Conservation (phyloP, 106 monocot genomes). For the Hemerocallis citrina region DNA sequence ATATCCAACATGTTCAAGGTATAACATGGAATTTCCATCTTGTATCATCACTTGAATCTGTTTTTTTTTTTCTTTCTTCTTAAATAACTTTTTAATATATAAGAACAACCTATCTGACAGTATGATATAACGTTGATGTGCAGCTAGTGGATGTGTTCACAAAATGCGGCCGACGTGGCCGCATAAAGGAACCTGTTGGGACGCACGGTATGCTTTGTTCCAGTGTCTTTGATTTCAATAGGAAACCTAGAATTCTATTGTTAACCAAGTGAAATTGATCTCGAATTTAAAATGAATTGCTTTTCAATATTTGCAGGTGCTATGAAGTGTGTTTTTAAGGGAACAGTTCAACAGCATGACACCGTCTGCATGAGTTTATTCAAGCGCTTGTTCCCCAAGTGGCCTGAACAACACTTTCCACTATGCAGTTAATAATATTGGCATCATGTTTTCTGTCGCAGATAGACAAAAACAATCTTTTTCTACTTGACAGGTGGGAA, state of each 20-base stretch:
- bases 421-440: neutral
- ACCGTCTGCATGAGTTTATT: conserved; percentile 86
- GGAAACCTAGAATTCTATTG: neutral
- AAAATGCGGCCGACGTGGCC: conserved; percentile 74
- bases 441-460: neutral
- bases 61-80: no score
- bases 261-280: neutral
- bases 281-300: no score
- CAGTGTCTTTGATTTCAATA: neutral
- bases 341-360: conserved; percentile 74
- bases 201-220: conserved; percentile 59
- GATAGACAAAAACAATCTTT: no score
- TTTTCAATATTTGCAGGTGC: conserved; percentile 41
- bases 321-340: conserved; percentile 78
- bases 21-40: conserved; percentile 8
- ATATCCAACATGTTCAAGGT: no score
- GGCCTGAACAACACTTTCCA: conserved; percentile 46
- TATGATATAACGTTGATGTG: neutral
- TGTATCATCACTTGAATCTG: neutral
- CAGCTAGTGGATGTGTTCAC: conserved; percentile 80
- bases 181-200: conserved; percentile 77
- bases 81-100: no score
- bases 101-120: no score
- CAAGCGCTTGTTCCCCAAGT: conserved; percentile 69
- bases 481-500: neutral